Percentiles rank a stretch among this genome's conserved stretches.
These are phyloP conservation scores for Puccinia polysora DNA, from an alignment of 1,284 basidiomycete genomes.

Conservation along the genomic window DNA sequence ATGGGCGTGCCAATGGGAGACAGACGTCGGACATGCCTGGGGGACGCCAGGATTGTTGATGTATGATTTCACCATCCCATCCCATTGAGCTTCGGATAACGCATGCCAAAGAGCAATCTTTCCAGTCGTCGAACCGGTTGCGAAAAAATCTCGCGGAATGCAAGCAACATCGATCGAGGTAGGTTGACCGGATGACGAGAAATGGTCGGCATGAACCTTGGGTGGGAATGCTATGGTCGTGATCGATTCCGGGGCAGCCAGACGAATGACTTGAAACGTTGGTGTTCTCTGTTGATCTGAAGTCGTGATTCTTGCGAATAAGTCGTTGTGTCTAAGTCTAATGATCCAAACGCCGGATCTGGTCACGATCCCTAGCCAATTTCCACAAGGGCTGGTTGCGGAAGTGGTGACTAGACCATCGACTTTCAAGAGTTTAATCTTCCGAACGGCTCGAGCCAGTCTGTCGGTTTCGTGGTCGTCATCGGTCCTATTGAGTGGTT, in stretches of 20 bases:
- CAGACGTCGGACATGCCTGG: constrained; percentile 59
- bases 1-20: constrained; percentile 95
- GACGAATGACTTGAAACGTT: constrained; percentile 18
- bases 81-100: constrained; percentile 33
- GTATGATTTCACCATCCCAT: neutral
- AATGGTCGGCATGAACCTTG: constrained; percentile 31
- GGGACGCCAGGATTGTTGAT: neutral
- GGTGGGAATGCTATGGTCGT: constrained; percentile 41
- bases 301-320: neutral
- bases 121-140: constrained; percentile 38
- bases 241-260: constrained; percentile 24
- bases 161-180: constrained; percentile 20
- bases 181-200: constrained; percentile 35
- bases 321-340: constrained; percentile 11
- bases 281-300: constrained; percentile 5
- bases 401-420: constrained; percentile 19
- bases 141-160: constrained; percentile 42
- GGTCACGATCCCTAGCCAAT: constrained; percentile 38
- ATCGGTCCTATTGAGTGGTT: neutral
- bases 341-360: constrained; percentile 32
- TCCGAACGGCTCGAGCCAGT: neutral
- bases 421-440: neutral
- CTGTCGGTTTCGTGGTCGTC: too few relatives aligned
- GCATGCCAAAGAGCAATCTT: constrained; percentile 43
- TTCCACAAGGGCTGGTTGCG: constrained; percentile 25